Percentiles rank a stretch among this genome's conserved stretches.
These are phyloP conservation scores for Haplosporangium sp. DNA, from an alignment of 371 early-diverging fungal species.

Conservation along the genomic window DNA sequence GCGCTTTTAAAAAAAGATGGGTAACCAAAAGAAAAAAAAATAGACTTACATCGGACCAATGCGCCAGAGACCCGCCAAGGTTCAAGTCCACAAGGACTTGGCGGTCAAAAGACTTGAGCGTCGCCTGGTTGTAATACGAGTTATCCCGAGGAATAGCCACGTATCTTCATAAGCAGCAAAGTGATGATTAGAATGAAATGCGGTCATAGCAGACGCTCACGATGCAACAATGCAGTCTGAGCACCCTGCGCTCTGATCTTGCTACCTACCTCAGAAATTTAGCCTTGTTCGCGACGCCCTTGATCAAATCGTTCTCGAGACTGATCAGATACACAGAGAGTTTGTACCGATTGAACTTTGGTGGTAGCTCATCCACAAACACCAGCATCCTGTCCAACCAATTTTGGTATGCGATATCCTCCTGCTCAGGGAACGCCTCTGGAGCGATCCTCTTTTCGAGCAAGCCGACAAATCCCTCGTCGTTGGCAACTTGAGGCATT, in stretches of 20 bases:
- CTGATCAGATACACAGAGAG: constrained; percentile 40
- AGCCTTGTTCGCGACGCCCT: constrained; percentile 28
- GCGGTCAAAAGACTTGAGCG: constrained; percentile 4
- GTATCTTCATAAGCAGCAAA: constrained; percentile 15
- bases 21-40: not conserved
- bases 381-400: constrained; percentile 37
- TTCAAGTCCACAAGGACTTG: constrained; percentile 10
- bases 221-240: too few species aligned
- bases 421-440: constrained; percentile 9
- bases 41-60: constrained; percentile 33
- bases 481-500: constrained; percentile 11
- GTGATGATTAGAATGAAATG: not conserved
- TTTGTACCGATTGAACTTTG: constrained; percentile 46
- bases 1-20: not conserved
- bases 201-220: too few species aligned
- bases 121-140: constrained; percentile 9
- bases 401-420: constrained; percentile 23
- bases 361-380: constrained; percentile 38
- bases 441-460: constrained; percentile 41
- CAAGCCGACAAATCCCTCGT: constrained; percentile 35
- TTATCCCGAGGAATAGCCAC: constrained; percentile 33
- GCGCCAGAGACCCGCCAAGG: not conserved
- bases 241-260: not conserved
- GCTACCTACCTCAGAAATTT: constrained; percentile 33
- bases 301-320: constrained; percentile 25